These are phyloP conservation scores for Salix dunnii DNA, from an alignment of 345 rosid genomes.

Conservation along the genomic window DNA sequence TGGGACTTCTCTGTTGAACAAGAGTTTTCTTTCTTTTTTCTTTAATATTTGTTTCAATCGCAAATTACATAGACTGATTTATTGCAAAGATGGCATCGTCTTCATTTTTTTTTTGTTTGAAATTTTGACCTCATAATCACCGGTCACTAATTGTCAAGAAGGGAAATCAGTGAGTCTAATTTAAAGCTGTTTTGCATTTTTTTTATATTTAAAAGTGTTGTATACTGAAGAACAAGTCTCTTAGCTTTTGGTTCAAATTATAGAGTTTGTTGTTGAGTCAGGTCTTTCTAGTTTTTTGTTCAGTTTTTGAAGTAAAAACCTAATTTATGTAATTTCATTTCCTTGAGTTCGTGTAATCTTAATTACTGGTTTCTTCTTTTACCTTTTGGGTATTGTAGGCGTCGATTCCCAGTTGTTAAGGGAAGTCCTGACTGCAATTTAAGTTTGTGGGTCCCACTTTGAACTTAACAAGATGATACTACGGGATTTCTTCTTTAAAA, in stretches of 20 bases:
- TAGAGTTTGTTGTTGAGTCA: background rate
- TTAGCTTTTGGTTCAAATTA: background rate
- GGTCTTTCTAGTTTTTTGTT: background rate
- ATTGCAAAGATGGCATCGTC: background rate
- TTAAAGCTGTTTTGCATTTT: background rate
- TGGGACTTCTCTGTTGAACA: background rate
- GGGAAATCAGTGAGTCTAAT: background rate
- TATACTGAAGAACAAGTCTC: background rate
- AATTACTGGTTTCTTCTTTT: background rate
- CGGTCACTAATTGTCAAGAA: background rate
- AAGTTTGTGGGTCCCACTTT: background rate
- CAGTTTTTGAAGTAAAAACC: background rate
- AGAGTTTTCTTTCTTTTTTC: background rate
- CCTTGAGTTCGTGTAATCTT: too few species aligned
- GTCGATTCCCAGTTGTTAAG: background rate
- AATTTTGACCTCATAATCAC: background rate
- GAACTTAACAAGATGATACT: too few species aligned
- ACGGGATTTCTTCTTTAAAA: background rate
- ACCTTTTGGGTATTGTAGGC: background rate
- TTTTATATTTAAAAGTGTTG: background rate
- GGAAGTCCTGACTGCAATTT: background rate
- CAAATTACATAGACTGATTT: background rate
- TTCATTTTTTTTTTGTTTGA: background rate
- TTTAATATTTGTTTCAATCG: background rate
- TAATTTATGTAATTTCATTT: background rate